Base-by-base conservation (phyloP, 495 filamentous ascomycete genomes). In the Annulohypoxylon nitens region DNA sequence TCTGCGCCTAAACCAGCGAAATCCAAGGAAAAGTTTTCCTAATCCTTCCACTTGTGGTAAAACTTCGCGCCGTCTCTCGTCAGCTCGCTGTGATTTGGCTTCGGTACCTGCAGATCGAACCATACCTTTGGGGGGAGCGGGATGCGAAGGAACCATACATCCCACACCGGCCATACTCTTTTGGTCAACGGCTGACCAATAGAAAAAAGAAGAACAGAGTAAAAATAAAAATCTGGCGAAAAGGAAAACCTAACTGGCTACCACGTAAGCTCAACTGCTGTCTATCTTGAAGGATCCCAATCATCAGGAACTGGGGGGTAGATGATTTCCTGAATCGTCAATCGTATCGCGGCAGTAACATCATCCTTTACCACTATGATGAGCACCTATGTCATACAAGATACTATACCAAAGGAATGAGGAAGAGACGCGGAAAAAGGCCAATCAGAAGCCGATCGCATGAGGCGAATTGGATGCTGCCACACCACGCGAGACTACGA, bases 381-480 rank as follows among this genome's bases (percentile, higher is more conserved):
- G 58, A 67, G 59, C 25, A 64, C 48, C 45, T 47, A 36, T 20
- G 12, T 30, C 30, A 30, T 30, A 30, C 30, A 30, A 30, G 30
- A 30, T 30, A 30, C 30, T 30, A 30, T 48, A 59, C 4, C 2
- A 39, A 26, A 60, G 51, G 60, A 36, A 59, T 10, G 25, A 69
- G 4, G 47, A 58, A 57, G 5, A 50, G 30, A 55, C 18, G 18
- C 3, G 16, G 60, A 16, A 57, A 50, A 30, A 47, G 20, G 30
- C 68, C 67, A 70, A 70, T 71, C 54, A 71, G 25, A 33, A 61
- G 45, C 26, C 41, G 66, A 70, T 67, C 62, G 67, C 61, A 67
- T 58, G 57, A 74, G 57, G 62, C 71, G 71, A 74, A 74, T 74
- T 74, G 67, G 55, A 61, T 61, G 61, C 65, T 74, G 71, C 71